Conservation (phyloP, 164 flowering plant genomes). For the Piper longum region DNA sequence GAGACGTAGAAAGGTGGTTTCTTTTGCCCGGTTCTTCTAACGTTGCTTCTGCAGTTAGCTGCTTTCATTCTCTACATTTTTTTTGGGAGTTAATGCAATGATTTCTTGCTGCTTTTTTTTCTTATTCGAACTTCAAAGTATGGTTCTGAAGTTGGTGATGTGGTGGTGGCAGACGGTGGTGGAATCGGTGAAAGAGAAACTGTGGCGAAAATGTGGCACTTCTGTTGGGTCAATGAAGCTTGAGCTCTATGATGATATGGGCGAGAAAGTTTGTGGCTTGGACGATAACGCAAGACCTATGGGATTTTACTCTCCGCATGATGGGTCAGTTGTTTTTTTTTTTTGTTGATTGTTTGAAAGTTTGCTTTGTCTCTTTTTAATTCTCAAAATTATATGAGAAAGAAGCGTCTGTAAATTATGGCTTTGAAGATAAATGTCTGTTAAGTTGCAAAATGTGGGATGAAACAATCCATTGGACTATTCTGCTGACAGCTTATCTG, state of each 20-base stretch:
- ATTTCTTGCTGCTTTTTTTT: not conserved
- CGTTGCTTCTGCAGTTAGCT: too few species aligned
- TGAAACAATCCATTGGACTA: not conserved
- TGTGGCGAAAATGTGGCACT: constrained; percentile 89
- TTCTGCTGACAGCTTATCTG: not conserved
- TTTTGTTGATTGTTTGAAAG: not conserved
- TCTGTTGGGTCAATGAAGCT: constrained; percentile 74
- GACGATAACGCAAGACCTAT: constrained; percentile 49
- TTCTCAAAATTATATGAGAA: not conserved
- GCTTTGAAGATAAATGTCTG: too few species aligned
- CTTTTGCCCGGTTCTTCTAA: too few species aligned
- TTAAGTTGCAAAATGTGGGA: not conserved
- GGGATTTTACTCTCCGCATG: constrained; percentile 79
- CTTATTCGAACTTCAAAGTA: not conserved
- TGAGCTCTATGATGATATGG: constrained; percentile 72
- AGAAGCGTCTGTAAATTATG: too few species aligned
- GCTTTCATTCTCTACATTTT: not conserved
- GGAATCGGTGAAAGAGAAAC: constrained; percentile 78
- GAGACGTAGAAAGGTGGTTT: too few species aligned
- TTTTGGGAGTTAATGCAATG: not conserved
- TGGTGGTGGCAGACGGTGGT: constrained; percentile 33
- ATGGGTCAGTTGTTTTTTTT: constrained; percentile 43
- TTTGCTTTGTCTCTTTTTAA: not conserved
- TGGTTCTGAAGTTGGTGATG: not conserved
- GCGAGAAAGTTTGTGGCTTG: constrained; percentile 40